Conservation (phyloP, 2,329 filamentous ascomycete genomes). For the Cladosporium sp. region DNA sequence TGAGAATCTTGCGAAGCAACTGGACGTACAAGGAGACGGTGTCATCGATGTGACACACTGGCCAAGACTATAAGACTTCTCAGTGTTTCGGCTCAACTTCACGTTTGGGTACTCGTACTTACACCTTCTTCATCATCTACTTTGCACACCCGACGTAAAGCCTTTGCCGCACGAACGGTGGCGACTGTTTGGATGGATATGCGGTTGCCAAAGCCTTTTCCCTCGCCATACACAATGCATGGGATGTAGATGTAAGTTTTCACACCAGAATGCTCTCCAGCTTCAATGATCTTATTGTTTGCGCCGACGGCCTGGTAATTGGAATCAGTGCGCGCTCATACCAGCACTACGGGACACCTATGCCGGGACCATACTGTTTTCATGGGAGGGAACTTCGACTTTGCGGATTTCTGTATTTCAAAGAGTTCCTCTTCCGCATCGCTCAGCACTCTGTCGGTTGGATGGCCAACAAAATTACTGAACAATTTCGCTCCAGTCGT, state of each 20-base stretch:
- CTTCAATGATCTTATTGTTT: constrained; percentile 13
- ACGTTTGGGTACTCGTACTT: constrained; percentile 26
- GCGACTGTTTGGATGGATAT: constrained; percentile 51
- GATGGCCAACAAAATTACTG: constrained; percentile 43
- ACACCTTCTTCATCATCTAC: constrained; percentile 33
- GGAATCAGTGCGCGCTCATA: not conserved
- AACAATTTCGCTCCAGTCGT: constrained; percentile 53
- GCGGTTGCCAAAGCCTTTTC: constrained; percentile 48
- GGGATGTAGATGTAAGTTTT: constrained; percentile 51
- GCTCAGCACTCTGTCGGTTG: constrained; percentile 37
- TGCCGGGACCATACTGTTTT: constrained; percentile 22
- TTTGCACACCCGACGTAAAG: constrained; percentile 38
- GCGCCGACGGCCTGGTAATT: constrained; percentile 17
- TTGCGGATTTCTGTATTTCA: constrained; percentile 40
- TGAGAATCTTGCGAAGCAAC: constrained; percentile 44
- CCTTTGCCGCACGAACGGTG: constrained; percentile 45
- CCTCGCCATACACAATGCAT: constrained; percentile 51
- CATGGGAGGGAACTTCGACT: constrained; percentile 21
- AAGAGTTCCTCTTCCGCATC: constrained; percentile 45
- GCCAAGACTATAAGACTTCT: constrained; percentile 42
- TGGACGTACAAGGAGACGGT: constrained; percentile 45
- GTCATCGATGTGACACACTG: constrained; percentile 50
- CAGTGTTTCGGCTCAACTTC: constrained; percentile 13
- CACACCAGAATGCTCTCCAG: constrained; percentile 32
- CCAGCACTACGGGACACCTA: not conserved